Base-by-base conservation (phyloP, 257 asterid species). In the Parsonsia alboflavescens region DNA sequence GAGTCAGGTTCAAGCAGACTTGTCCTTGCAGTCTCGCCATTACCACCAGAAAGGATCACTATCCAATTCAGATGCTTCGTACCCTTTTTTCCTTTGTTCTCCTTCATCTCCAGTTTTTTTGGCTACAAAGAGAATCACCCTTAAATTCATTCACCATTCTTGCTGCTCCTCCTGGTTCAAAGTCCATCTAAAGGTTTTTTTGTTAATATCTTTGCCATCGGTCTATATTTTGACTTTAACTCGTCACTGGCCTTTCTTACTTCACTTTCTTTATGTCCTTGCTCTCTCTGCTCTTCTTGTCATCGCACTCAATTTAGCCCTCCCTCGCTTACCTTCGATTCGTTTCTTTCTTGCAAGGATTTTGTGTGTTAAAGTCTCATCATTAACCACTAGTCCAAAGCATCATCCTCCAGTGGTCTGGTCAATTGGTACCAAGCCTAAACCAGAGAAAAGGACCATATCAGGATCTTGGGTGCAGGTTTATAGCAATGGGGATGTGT, bases 381-480 rank as follows among this genome's bases (percentile, higher is more conserved):
- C 79, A 39, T 72, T 76, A 56, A 15, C 74, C 73, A 21, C 79
- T 74, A 75, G 74, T 9, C 24, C 72, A 36, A 77, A 73, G 61
- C 64, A 64, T 74, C 73, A 77, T 49, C 81, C 78, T 63, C 73
- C 79, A 11, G 86, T 84, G 22, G 81, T 84, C 75, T 84, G 88
- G 88, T 84, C 88, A 58, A 84, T 84, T 46, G 86, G 88, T 72
- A 72, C 82, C n/a, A 84, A 84, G 74, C 81, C 79, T 17, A 82
- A 80, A 59, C 63, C 70, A 16, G 86, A 77, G 73, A 74, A 70
- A 33, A 76, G 71, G 28, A 70, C 77, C 10, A 72, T 71, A 72
- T 84, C 86, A 10, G 86, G 86, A 50, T 84, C 77, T 73, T 77
- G 88, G 84, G 84, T 84, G 71, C 84, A 82, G 71, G 84, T 80